Evolutionary conservation across 192 early-diverging fungal genomes (phyloP).

Genomic region (Geranomyces michiganensis): DNA sequence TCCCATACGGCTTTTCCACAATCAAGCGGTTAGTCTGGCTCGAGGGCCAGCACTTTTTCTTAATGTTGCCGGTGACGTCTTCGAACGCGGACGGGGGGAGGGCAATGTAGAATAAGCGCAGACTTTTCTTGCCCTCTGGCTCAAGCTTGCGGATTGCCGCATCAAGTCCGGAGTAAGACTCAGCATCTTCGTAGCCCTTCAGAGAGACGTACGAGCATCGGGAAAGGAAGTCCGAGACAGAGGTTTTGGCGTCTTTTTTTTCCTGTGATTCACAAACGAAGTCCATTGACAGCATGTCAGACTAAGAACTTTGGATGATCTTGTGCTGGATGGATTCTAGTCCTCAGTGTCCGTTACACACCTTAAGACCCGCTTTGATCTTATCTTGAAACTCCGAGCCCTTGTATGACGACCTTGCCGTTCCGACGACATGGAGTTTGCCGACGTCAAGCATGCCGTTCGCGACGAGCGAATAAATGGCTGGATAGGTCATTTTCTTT

Average conservation of each 20-base stretch:
- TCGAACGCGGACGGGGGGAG: slow-evolving; percentile 88
- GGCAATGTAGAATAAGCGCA: slow-evolving; percentile 82
- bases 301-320: not conserved
- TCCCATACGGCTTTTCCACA: slow-evolving; percentile 91
- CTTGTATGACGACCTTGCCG: slow-evolving; percentile 75
- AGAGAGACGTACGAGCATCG: slow-evolving; percentile 72
- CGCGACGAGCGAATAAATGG: slow-evolving; percentile 79
- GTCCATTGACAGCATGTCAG: no score
- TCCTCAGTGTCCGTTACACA: not conserved
- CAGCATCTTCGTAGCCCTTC: slow-evolving; percentile 69
- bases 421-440: slow-evolving; percentile 70
- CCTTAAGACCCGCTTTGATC: slow-evolving; percentile 59
- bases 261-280: slow-evolving; percentile 1
- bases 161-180: slow-evolving; percentile 64
- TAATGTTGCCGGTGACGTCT: slow-evolving; percentile 68
- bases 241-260: not conserved
- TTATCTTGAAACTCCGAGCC: slow-evolving; percentile 67
- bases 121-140: slow-evolving; percentile 50
- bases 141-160: slow-evolving; percentile 60
- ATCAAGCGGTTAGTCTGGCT: slow-evolving; percentile 76
- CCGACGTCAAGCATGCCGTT: slow-evolving; percentile 69
- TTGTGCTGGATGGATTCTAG: not conserved
- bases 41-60: slow-evolving; percentile 62
- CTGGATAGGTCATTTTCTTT: slow-evolving; percentile 90
- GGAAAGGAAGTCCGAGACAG: slow-evolving; percentile 61